Conservation (phyloP, 1,139 yeast species). For the Yamadazyma taylorii region DNA sequence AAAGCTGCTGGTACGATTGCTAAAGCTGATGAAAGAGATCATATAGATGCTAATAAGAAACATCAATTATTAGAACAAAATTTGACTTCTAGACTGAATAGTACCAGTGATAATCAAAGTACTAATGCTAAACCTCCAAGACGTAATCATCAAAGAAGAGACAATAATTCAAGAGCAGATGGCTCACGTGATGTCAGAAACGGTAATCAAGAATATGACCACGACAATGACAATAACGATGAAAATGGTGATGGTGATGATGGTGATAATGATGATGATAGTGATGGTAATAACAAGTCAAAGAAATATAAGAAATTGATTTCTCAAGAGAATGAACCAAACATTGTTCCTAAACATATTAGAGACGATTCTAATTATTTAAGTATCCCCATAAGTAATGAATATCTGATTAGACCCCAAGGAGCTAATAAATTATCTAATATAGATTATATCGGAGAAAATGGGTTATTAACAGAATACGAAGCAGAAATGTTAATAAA, state of each 20-base stretch:
- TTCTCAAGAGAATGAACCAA: constrained; percentile 6
- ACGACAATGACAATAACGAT: no score
- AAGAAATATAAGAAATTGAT: constrained; percentile 8
- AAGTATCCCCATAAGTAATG: constrained; percentile 17
- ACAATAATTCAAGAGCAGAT: no score
- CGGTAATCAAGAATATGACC: no score
- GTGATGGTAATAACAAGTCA: background rate
- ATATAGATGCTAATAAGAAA: constrained; percentile 62
- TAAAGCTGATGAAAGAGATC: constrained; percentile 62
- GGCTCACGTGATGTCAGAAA: no score
- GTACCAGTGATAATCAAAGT: background rate
- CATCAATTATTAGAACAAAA: constrained; percentile 48
- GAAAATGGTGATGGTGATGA: no score
- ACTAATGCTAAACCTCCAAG: background rate
- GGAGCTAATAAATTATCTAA: constrained; percentile 54
- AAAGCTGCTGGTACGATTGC: constrained; percentile 77
- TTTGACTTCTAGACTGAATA: constrained; percentile 2
- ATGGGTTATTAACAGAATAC: constrained; percentile 59
- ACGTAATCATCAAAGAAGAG: no score
- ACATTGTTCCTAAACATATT: constrained; percentile 16
- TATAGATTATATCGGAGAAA: constrained; percentile 60
- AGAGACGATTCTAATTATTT: constrained; percentile 18
- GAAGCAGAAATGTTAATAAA: constrained; percentile 68
- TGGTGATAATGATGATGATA: no score
- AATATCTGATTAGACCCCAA: constrained; percentile 47